Base-by-base conservation (phyloP, 2,329 filamentous ascomycete genomes). In the Chaetomiaceae sp. region DNA sequence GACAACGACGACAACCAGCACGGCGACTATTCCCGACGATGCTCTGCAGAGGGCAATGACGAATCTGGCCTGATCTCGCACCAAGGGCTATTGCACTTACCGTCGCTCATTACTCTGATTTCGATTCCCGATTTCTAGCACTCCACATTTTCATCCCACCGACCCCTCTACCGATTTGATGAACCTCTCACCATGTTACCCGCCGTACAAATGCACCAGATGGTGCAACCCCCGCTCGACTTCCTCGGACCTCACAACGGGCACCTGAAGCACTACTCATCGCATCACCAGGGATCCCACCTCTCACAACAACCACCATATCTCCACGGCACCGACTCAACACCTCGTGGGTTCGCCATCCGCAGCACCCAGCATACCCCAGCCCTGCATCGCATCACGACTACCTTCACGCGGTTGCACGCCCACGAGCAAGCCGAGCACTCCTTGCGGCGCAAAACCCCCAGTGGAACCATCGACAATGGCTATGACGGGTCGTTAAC, bases 381-480 rank as follows among this genome's bases (percentile, higher is more conserved):
- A 33, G 48, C 61, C 46, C 54, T 63, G 41, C 64, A 68, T 41
- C 66, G 61, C 55, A 65, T 63, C 49, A 64, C 61, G 42, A 61
- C 59, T 42, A 65, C 59, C 56, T 52, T 64, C 58, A 58, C 61
- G 54, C 55, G 57, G 53, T 55, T 56, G 33, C 57, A 63, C 11
- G 44, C 50, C 7, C 46, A 59, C 27, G 70, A 73, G 4, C 68
- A 70, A 49, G 54, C 53, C 32, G 90, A 96, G 68, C 85, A 95
- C 68, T 87, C 89, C 62, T 76, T 96, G 52, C 84, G 92, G 60
- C 83, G 92, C 60, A 97, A 97, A 70, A 97, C 92, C 8, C 94
- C 92, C 4, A 92, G 86, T 65, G 94, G 92, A n/a, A 96, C 90
- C 33, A 80, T 97, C 56, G 86, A 92, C 59, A 90, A 89, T 49